phyloP scores from a whole-genome alignment of 192 early-diverging fungal genomes.

The Coemansia umbellata region DNA sequence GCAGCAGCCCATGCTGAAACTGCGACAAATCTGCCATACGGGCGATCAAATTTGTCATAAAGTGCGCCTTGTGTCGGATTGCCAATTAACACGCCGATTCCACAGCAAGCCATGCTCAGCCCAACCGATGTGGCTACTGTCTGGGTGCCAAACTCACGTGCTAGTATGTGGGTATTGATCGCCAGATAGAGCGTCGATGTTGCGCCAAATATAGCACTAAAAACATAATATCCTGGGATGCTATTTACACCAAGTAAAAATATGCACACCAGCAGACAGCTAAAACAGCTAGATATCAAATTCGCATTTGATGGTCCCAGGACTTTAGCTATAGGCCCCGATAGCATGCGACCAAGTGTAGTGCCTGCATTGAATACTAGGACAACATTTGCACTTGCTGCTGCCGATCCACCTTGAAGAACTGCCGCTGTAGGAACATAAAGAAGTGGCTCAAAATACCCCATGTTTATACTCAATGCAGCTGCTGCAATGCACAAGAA shows the following conservation, averaged over 20 bases:
- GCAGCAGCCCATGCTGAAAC: constrained; percentile 11
- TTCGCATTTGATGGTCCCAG: constrained; percentile 8
- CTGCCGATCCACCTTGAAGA: neutral
- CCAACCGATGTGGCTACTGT: constrained; percentile 9
- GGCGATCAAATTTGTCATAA: constrained; percentile 9
- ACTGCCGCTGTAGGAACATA: constrained; percentile 11
- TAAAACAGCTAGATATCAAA: neutral
- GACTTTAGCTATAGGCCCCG: neutral
- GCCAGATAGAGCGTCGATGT: constrained; percentile 13
- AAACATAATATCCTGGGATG: constrained; percentile 2
- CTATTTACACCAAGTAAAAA: constrained; percentile 7
- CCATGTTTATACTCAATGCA: constrained; percentile 13
- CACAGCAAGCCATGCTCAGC: constrained; percentile 21
- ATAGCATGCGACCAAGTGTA: constrained; percentile 2
- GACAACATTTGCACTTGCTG: constrained; percentile 2
- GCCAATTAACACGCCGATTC: constrained; percentile 11
- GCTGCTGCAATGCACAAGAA: constrained; percentile 11
- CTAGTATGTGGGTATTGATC: constrained; percentile 13
- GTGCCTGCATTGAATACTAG: constrained; percentile 18
- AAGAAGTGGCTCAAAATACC: constrained; percentile 13
- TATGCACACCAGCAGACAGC: constrained; percentile 1
- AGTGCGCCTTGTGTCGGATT: constrained; percentile 13
- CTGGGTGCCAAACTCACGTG: constrained; percentile 12
- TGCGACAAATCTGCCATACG: neutral
- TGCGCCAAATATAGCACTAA: constrained; percentile 8